Evolutionary conservation across 495 filamentous ascomycete species (phyloP), one percentile per base, ranked within the genome.

Genomic region (Hapsidospora chrysogenum): DNA sequence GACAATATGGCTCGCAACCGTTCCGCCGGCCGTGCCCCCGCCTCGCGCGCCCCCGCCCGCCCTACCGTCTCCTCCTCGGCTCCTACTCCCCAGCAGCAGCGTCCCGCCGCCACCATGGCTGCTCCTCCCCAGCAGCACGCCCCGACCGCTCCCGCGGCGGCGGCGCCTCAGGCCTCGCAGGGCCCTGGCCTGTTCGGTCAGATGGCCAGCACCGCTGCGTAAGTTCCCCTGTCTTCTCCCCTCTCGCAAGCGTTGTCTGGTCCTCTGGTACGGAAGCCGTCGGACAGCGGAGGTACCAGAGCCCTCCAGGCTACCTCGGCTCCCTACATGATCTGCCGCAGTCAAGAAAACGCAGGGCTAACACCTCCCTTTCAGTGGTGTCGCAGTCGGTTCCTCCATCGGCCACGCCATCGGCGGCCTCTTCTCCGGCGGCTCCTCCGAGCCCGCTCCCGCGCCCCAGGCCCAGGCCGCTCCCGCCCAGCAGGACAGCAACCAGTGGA

Each of bases 351-450:
- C 29, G 4, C 1, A 11, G 4, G 17, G 29, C 40, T 48, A 44
- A 52, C 49, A 25, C 14, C 2, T 7, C 22, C 9, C 5, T 17
- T 29, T 39, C 45, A 94, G 85, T 50, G 89, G 89, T 73, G 89
- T 95, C 41, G 89, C 87, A 38, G 76, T 96, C 37, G 89, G 89
- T 41, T 89, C 83, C 34, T 80, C 84, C 16, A 82, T 97, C 61
- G 89, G 89, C 51, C 86, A 96, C 61, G 85, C 83, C 41, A 72
- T 96, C 57, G 83, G 85, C 50, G 80, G 82, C 38, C 58, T 83
- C 50, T 92, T 87, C 43, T 54, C 61, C 62, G 72, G 79, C 50
- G 80, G 83, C 44, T 68, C 71, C 34, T 55, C 53, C 46, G 66
- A 75, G 21, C 66, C 79, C 70, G 44, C 71, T 33, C 53, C 52